Conservation (phyloP, 768 basidiomycete genomes). For the Austroboletus festivus region DNA sequence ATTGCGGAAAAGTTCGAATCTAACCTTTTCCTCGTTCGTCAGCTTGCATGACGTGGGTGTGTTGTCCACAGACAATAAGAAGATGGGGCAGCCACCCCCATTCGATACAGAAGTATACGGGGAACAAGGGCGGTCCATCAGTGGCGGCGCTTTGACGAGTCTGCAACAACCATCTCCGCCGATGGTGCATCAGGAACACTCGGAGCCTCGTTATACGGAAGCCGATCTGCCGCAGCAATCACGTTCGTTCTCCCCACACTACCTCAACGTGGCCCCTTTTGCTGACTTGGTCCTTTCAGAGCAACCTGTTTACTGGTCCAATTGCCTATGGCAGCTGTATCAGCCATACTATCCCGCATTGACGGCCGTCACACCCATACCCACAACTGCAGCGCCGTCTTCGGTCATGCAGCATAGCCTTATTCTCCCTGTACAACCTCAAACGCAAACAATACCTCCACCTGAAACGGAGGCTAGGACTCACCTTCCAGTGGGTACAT, state of each 20-base stretch:
- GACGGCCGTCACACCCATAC: conserved; percentile 4
- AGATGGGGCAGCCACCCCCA: conserved; percentile 5
- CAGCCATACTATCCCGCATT: conserved; percentile 31
- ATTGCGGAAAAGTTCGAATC: not conserved
- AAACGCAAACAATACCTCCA: not conserved
- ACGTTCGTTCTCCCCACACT: conserved; percentile 36
- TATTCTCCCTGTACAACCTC: conserved; percentile 1
- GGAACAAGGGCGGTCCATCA: conserved; percentile 21
- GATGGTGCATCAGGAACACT: not conserved
- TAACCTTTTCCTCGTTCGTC: not conserved
- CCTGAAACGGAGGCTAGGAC: not conserved
- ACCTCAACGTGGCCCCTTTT: too few relatives aligned
- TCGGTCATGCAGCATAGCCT: conserved; percentile 1
- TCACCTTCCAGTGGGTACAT: conserved; percentile 15
- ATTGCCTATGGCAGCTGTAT: conserved; percentile 11
- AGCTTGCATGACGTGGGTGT: conserved; percentile 23
- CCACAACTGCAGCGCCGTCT: not conserved
- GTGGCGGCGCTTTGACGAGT: conserved; percentile 24
- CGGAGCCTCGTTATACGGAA: conserved; percentile 29
- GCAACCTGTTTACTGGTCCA: conserved; percentile 16
- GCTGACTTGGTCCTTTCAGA: too few relatives aligned
- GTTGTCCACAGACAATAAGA: conserved; percentile 18
- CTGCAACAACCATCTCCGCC: conserved; percentile 13
- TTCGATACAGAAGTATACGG: conserved; percentile 4
- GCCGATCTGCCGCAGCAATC: conserved; percentile 24